Base-by-base conservation (phyloP, 2,329 filamentous ascomycete genomes). In the Trichoderma pleuroti region DNA sequence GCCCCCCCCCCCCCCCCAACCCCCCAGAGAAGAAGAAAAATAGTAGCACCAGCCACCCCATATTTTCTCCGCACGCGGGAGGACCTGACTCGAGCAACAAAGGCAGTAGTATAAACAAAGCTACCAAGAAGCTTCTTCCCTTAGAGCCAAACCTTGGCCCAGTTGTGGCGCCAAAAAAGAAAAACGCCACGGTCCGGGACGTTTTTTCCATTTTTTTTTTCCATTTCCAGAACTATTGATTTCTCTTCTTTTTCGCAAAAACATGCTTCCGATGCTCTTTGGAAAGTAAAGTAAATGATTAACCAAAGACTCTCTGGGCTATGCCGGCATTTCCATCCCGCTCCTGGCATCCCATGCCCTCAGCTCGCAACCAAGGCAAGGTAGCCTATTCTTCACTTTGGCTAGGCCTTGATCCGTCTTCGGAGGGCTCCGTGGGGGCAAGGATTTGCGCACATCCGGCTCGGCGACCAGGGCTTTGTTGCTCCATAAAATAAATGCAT, bases 51-150 rank as follows among this genome's bases (percentile, higher is more conserved):
- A 42, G 36, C 36, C 36, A 42, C 4, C 52, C 67, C 67, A 69
- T 69, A 69, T 60, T 69, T 69, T 62, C 67, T 62, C 67, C 67
- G 67, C 67, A 69, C 46, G 9, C 30, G 10, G 24, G 9, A 9
- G 14, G 30, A 61, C 6, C 57, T 54, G 57, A 52, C 67, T 62
- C 57, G 30, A 39, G 46, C 46, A 49, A 11, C 9, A 42, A n/a
- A 1, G n/a, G 18, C n/a, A n/a, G n/a, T n/a, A n/a, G n/a, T n/a
- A 42, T 42, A 42, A 42, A n/a, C 39, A 8, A 7, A 11, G 11
- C 12, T n/a, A n/a, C 7, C 39, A 42, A n/a, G 42, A 52, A 52
- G 46, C 46, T 52, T 52, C 42, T 49, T 49, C 42, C 9, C n/a
- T 39, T 42, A 10, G 39, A 4, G 12, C 5, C 6, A 24, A 52